Evolutionary conservation across 2,329 filamentous ascomycete genomes (phyloP).

Genomic region (Aspergillus sp.): DNA sequence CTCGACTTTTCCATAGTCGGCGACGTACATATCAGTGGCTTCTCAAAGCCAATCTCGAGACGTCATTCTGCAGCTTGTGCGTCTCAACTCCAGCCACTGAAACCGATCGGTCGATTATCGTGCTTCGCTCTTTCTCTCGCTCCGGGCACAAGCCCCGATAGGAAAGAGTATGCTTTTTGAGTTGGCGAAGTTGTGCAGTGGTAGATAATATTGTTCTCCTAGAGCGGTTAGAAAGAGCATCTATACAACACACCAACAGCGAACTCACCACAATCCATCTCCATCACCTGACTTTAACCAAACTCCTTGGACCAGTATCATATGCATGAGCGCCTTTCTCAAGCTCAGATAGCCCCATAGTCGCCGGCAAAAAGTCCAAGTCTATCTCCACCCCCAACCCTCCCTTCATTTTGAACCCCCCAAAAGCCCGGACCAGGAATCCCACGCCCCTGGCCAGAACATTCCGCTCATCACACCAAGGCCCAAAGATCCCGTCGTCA

Average conservation of each 20-base stretch:
- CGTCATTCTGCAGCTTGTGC: slow-evolving; percentile 20
- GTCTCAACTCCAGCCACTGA: not conserved
- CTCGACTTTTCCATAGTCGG: not conserved
- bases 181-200: not conserved
- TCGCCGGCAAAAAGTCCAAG: slow-evolving; percentile 32
- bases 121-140: slow-evolving; percentile 1
- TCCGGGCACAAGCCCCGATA: not conserved
- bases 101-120: not conserved
- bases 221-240: not conserved
- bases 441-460: slow-evolving; percentile 31
- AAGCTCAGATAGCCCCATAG: not conserved
- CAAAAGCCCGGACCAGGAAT: slow-evolving; percentile 32
- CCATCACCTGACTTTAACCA: slow-evolving; percentile 7
- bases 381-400: slow-evolving; percentile 22
- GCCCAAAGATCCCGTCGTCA: slow-evolving; percentile 18
- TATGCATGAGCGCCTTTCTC: not conserved
- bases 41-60: slow-evolving; percentile 8
- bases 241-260: not conserved
- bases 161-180: too few species aligned
- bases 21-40: slow-evolving; percentile 7
- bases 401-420: slow-evolving; percentile 19
- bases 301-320: not conserved
- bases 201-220: not conserved
- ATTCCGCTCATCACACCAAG: slow-evolving; percentile 20
- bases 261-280: slow-evolving; percentile 4